phyloP scores from a whole-genome alignment of 306 rosid genomes.

The Myrica gale region DNA sequence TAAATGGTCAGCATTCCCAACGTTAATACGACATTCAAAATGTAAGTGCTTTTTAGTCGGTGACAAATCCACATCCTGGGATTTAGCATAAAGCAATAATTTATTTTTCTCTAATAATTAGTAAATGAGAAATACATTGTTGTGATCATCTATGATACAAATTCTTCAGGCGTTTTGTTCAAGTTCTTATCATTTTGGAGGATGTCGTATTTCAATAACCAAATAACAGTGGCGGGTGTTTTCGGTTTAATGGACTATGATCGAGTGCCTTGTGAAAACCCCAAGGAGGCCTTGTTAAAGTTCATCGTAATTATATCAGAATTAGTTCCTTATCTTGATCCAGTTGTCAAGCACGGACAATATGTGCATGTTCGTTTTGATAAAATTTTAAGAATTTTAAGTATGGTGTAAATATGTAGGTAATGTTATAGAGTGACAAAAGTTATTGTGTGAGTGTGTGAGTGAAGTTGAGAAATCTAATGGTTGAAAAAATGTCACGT shows the following conservation, averaged over 20 bases:
- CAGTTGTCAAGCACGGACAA: no score
- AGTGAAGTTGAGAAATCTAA: no score
- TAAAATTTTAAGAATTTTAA: no score
- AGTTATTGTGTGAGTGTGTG: no score
- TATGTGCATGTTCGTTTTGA: no score
- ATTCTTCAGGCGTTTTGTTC: neutral
- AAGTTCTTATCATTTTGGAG: neutral
- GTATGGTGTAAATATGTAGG: no score
- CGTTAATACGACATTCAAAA: no score
- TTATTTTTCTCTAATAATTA: neutral
- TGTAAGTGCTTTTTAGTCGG: no score
- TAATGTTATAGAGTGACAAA: no score
- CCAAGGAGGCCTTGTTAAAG: neutral
- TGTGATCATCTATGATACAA: conserved; percentile 5
- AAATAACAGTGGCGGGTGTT: neutral
- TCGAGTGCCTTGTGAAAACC: neutral
- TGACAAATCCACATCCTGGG: no score
- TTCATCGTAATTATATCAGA: neutral
- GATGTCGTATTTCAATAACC: neutral
- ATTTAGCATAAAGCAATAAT: neutral
- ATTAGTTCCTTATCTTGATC: neutral
- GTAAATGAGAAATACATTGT: neutral
- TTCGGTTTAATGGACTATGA: neutral
- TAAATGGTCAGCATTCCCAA: no score
- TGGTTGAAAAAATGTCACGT: no score